These are phyloP conservation scores for Termitomyces sp. DNA, from an alignment of 1,284 basidiomycete genomes.

Conservation along the genomic window DNA sequence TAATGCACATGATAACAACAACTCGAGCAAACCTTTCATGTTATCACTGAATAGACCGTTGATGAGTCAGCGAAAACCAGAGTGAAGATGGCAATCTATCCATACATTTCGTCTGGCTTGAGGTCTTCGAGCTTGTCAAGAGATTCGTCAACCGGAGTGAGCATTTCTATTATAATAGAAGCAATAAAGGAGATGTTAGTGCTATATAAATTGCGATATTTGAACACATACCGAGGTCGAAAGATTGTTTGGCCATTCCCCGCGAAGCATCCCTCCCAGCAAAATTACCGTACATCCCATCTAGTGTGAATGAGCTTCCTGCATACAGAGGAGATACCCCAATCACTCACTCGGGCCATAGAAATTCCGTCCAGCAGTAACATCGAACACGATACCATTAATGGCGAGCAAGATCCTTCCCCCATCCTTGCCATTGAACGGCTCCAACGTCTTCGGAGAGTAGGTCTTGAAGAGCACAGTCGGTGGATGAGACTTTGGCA, in stretches of 20 bases:
- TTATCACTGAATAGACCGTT: constrained; percentile 58
- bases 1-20: neutral
- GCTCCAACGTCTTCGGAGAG: constrained; percentile 67
- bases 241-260: constrained; percentile 97
- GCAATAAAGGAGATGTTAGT: neutral
- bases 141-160: constrained; percentile 82
- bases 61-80: neutral
- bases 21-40: constrained; percentile 62
- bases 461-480: constrained; percentile 73
- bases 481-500: constrained; percentile 74
- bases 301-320: constrained; percentile 34
- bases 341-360: constrained; percentile 80
- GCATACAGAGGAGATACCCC: neutral
- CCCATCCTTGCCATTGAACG: constrained; percentile 64
- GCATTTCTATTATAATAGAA: constrained; percentile 73
- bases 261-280: constrained; percentile 90
- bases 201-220: neutral
- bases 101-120: constrained; percentile 78
- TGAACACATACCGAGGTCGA: constrained; percentile 66
- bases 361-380: constrained; percentile 82
- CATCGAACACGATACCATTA: constrained; percentile 86
- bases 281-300: constrained; percentile 96
- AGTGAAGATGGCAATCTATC: constrained; percentile 16
- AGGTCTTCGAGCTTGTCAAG: constrained; percentile 81
- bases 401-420: constrained; percentile 84